Conservation (phyloP, 2,329 filamentous ascomycete genomes). For the Colletotrichum siamense region DNA sequence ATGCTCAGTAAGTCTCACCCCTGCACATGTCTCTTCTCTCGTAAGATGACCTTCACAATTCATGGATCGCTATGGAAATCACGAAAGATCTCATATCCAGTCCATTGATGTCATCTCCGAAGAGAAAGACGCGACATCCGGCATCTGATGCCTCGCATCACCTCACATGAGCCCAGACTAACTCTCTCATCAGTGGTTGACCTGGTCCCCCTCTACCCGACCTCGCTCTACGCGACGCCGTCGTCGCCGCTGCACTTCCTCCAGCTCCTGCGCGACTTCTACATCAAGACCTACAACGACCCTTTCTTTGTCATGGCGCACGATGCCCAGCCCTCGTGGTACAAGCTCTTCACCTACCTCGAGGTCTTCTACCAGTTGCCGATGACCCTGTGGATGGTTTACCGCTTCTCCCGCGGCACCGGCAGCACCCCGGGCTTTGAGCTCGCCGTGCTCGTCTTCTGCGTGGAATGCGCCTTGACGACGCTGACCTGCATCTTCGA, state of each 20-base stretch:
- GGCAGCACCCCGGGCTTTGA: constrained; percentile 44
- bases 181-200: constrained; percentile 51
- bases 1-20: constrained; percentile 23
- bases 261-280: constrained; percentile 48
- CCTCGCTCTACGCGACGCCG: constrained; percentile 44
- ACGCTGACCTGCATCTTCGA: constrained; percentile 58
- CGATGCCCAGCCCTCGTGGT: constrained; percentile 49
- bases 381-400: constrained; percentile 52
- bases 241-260: constrained; percentile 54
- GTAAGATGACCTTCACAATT: neutral
- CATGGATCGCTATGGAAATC: neutral
- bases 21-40: neutral
- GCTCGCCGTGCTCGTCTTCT: constrained; percentile 57
- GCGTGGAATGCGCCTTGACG: constrained; percentile 55
- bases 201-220: constrained; percentile 58
- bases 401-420: constrained; percentile 35
- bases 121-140: no score
- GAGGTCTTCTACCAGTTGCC: constrained; percentile 59
- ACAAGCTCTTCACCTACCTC: constrained; percentile 54
- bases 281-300: constrained; percentile 55
- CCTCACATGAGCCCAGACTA: neutral
- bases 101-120: neutral
- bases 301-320: constrained; percentile 52
- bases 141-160: neutral
- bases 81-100: neutral